Evolutionary conservation across 139 green algal species (phyloP).

Genomic region (Coelastrella sp.): DNA sequence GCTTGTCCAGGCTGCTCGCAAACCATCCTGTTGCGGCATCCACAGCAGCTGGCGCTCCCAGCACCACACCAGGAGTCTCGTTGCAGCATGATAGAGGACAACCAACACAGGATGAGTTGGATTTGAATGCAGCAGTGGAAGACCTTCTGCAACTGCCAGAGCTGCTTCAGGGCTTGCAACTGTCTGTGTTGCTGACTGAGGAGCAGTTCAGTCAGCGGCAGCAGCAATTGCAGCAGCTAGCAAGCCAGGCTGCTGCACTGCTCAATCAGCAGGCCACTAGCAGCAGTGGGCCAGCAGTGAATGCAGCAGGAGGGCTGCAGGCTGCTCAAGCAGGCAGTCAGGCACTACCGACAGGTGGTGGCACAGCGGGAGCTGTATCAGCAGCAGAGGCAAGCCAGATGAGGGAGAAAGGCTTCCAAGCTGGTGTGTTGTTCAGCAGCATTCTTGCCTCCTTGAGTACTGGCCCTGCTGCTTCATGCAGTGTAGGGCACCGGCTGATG

Average conservation of each 20-base stretch:
- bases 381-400: not conserved
- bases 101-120: no score
- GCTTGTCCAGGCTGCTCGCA: not conserved
- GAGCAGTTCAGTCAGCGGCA: constrained; percentile 28
- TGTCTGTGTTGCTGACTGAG: constrained; percentile 30
- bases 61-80: not conserved
- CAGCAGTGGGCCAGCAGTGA: not conserved
- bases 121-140: not conserved
- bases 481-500: no score
- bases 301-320: not conserved
- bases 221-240: constrained; percentile 27
- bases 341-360: no score
- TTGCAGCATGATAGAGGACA: not conserved
- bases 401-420: not conserved
- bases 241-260: constrained; percentile 5
- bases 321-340: no score
- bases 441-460: constrained; percentile 11
- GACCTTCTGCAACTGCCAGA: constrained; percentile 34
- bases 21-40: not conserved
- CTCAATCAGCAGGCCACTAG: not conserved
- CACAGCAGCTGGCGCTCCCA: not conserved
- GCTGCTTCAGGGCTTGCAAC: constrained; percentile 32
- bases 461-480: no score
- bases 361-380: not conserved
- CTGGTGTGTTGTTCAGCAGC: constrained; percentile 29